A percentile compares a stretch with the other conserved stretches of the same genome.
Conservation (phyloP, 2,329 filamentous ascomycete species). For the Alternaria angustiovoidea region DNA sequence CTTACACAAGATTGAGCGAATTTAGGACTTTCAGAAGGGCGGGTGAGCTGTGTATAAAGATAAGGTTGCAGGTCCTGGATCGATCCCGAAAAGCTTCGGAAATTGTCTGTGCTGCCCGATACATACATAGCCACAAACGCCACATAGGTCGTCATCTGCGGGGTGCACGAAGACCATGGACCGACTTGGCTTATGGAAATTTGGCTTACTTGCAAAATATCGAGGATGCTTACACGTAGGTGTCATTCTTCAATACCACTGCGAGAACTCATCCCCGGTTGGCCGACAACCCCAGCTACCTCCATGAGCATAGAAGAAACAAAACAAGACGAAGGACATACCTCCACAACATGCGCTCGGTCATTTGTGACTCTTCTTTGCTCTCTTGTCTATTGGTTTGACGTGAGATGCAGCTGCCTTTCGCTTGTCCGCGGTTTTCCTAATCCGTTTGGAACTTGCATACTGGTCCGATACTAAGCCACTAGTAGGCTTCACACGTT, state of each 20-base stretch:
- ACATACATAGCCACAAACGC: background rate
- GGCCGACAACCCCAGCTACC: background rate
- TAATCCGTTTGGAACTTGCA: background rate
- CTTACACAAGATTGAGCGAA: too few species aligned
- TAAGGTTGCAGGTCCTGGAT: background rate
- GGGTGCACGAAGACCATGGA: background rate
- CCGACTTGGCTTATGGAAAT: background rate
- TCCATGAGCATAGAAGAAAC: background rate
- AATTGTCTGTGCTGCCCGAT: background rate
- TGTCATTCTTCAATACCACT: background rate
- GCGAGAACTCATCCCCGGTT: too few species aligned
- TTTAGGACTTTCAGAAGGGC: background rate
- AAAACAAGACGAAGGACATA: background rate
- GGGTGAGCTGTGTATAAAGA: background rate
- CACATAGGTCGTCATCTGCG: background rate
- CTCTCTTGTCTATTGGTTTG: background rate
- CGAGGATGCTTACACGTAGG: background rate
- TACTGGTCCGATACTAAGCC: background rate
- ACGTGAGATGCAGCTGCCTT: background rate
- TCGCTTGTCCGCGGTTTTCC: background rate
- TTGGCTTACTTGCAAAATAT: background rate
- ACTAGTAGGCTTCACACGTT: background rate
- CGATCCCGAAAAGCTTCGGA: background rate
- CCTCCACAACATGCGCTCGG: background rate
- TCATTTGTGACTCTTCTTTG: background rate